Conservation (phyloP, 768 basidiomycete genomes). For the Boletus vermiculosoides region DNA sequence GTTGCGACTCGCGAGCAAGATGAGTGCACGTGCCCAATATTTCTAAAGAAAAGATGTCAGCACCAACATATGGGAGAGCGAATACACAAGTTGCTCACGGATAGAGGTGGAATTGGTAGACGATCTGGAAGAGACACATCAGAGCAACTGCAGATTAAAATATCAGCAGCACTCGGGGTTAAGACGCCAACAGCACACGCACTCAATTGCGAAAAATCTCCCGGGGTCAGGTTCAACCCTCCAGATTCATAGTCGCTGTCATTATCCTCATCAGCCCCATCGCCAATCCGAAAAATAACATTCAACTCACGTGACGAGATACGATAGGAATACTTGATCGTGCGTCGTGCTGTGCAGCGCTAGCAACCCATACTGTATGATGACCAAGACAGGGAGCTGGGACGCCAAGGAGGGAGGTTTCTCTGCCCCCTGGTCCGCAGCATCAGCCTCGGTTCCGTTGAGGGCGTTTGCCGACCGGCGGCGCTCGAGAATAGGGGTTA, state of each 20-base stretch:
- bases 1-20: neutral
- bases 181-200: constrained; percentile 25
- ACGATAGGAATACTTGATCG: constrained; percentile 89
- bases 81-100: constrained; percentile 52
- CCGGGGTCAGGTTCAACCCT: constrained; percentile 89
- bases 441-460: constrained; percentile 27
- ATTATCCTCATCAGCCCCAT: neutral
- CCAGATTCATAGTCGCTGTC: constrained; percentile 75
- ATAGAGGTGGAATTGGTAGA: constrained; percentile 89
- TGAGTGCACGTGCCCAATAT: constrained; percentile 53
- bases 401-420: constrained; percentile 66
- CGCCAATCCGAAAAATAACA: neutral
- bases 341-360: constrained; percentile 89
- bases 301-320: constrained; percentile 55
- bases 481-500: constrained; percentile 56
- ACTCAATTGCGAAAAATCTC: constrained; percentile 92
- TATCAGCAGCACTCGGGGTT: constrained; percentile 5
- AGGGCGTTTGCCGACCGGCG: constrained; percentile 30
- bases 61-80: neutral
- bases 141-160: constrained; percentile 61
- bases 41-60: constrained; percentile 37
- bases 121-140: constrained; percentile 93
- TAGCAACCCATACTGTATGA: constrained; percentile 86
- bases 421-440: constrained; percentile 43
- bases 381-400: constrained; percentile 79